phyloP scores from a whole-genome alignment of 345 rosid genomes.

The Bruguiera gymnorhiza region DNA sequence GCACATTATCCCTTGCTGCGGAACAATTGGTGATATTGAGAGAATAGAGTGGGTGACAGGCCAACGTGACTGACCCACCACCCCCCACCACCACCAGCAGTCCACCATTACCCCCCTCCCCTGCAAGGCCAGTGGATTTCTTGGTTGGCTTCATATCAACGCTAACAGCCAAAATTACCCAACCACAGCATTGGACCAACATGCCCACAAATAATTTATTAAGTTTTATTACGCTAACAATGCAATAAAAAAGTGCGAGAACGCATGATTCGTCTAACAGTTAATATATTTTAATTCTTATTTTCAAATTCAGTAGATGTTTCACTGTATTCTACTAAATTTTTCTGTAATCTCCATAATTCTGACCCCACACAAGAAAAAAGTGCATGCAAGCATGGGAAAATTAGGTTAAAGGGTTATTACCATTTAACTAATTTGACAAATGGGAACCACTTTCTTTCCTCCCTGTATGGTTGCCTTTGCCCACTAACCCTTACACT shows the following conservation, averaged over 20 bases:
- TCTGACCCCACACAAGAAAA: constrained; percentile 1
- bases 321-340: too few relatives aligned
- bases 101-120: constrained; percentile 9
- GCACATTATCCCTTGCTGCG: too few relatives aligned
- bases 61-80: constrained; percentile 76
- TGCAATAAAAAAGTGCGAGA: too few relatives aligned
- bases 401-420: constrained; percentile 31
- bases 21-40: not conserved
- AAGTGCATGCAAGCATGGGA: constrained; percentile 2
- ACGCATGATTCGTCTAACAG: too few relatives aligned
- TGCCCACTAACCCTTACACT: constrained; percentile 29
- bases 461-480: constrained; percentile 24
- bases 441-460: constrained; percentile 28
- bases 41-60: constrained; percentile 52
- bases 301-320: too few relatives aligned
- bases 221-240: not conserved
- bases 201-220: constrained; percentile 5
- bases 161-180: constrained; percentile 72
- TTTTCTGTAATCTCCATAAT: too few relatives aligned
- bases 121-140: constrained; percentile 36
- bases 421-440: constrained; percentile 46
- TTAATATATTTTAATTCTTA: accelerated
- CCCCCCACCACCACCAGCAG: too few relatives aligned
- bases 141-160: constrained; percentile 83
- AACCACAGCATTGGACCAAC: constrained; percentile 31